Evolutionary conservation across 2,329 filamentous ascomycete species (phyloP).

Genomic region (Trichoderma simmonsii): DNA sequence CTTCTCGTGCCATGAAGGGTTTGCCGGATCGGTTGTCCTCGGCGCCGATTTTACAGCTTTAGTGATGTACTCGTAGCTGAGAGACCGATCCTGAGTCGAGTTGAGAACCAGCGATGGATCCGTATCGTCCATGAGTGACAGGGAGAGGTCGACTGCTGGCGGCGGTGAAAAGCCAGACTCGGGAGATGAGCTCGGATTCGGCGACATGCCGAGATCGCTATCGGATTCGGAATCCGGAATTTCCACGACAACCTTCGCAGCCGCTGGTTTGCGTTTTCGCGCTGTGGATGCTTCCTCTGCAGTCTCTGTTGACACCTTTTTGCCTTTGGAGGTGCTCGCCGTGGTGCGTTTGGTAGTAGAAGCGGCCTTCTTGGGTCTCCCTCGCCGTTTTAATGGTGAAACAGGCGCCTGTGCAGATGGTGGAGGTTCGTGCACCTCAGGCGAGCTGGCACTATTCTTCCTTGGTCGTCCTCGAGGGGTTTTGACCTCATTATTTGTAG

Average conservation of each 20-base stretch:
- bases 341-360: constrained; percentile 17
- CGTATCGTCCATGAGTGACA: constrained; percentile 44
- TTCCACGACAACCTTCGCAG: constrained; percentile 36
- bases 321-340: constrained; percentile 19
- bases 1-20: constrained; percentile 82
- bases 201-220: constrained; percentile 26
- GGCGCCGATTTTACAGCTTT: constrained; percentile 52
- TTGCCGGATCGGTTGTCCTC: constrained; percentile 44
- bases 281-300: constrained; percentile 25
- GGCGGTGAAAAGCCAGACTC: constrained; percentile 43
- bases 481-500: background rate
- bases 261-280: constrained; percentile 18
- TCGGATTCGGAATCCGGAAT: constrained; percentile 53
- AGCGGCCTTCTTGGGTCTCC: constrained; percentile 40
- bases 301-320: background rate
- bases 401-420: constrained; percentile 34
- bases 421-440: constrained; percentile 33
- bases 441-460: constrained; percentile 28
- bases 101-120: constrained; percentile 41
- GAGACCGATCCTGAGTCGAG: constrained; percentile 41
- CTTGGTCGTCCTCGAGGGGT: constrained; percentile 34
- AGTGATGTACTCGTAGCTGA: constrained; percentile 52
- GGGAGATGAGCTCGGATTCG: constrained; percentile 35
- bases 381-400: constrained; percentile 37
- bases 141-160: constrained; percentile 39